phyloP scores from a whole-genome alignment of 495 filamentous ascomycete species.

The Penicillium verhagenii region DNA sequence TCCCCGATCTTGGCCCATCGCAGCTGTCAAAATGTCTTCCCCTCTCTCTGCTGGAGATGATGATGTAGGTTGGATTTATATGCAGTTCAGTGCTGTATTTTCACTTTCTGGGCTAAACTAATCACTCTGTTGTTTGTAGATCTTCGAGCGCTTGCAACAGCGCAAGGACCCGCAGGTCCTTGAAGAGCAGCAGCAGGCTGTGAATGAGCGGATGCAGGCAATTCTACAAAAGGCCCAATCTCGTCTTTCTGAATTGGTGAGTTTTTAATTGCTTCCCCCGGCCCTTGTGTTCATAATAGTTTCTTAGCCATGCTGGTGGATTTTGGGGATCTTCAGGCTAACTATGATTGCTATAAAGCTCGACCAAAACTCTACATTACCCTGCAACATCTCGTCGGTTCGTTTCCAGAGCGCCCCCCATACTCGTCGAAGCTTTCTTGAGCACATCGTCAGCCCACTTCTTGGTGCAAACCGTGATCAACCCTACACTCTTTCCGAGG shows the following conservation, averaged over 20 bases:
- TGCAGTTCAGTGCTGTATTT: neutral
- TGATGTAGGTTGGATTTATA: slow-evolving; percentile 27
- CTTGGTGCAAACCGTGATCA: slow-evolving; percentile 63
- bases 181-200: slow-evolving; percentile 60
- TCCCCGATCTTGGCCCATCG: slow-evolving; percentile 32
- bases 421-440: slow-evolving; percentile 76
- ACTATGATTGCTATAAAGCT: slow-evolving; percentile 50
- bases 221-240: slow-evolving; percentile 67
- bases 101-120: neutral
- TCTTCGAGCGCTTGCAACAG: slow-evolving; percentile 65
- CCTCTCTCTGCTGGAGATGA: slow-evolving; percentile 43
- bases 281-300: neutral
- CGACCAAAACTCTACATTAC: slow-evolving; percentile 75
- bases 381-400: slow-evolving; percentile 76
- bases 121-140: slow-evolving; percentile 35
- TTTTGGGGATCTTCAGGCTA: slow-evolving; percentile 15
- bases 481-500: slow-evolving; percentile 73
- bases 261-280: slow-evolving; percentile 4
- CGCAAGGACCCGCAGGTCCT: slow-evolving; percentile 58
- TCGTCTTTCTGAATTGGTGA: slow-evolving; percentile 56
- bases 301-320: neutral
- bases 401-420: slow-evolving; percentile 74
- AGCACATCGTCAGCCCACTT: slow-evolving; percentile 73
- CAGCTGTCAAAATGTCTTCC: slow-evolving; percentile 44
- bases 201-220: slow-evolving; percentile 59